Evolutionary conservation across 1,139 yeast genomes (phyloP), one percentile per base, ranked within the genome.

Genomic region (Candida buenavistaensis): DNA sequence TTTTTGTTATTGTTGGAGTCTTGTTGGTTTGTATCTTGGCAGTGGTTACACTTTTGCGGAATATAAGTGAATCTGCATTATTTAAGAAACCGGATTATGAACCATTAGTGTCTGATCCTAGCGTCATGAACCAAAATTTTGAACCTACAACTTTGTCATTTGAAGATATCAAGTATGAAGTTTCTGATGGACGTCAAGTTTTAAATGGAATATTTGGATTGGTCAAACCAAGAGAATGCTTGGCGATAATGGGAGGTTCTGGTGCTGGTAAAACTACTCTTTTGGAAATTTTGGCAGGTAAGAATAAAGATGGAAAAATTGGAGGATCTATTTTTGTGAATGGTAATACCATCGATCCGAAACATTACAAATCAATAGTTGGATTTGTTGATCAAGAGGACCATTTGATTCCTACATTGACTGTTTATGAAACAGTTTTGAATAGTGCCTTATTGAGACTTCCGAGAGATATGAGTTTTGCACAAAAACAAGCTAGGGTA

Each of bases 331-430:
- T 90, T 15, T 77, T 72, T 45, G 78, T 89, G 20, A 92, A 92
- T 55, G 97, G 97, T 2, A 72, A 72, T 38, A 40, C 51, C 13
- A 50, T 76, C 26, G 46, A 47, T 7, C 46, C 56, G 3, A 52
- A 56, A 6, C 72, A 78, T 33, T 83, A 78, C 53, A 72, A 75
- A 41, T 81, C 82, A 46, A 75, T 88, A 10, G 79, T 85, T 42
- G 98, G 97, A 0, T 92, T 89, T 69, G 98, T 92, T n/a, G 97
- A 92, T 56, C 98, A 92, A 59, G 97, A 92, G 50, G 97, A 90
- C 54, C 85, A 80, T 45, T 67, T 92, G 43, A 75, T 92, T 47
- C 95, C 97, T 6, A 92, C 98, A 0, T 69, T 92, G 43, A 90
- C 98, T 0, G 98, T 92, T 2, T 92, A 85, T 54, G 98, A 92